These are phyloP conservation scores for Calonectria hongkongensis DNA, from an alignment of 2,329 filamentous ascomycete genomes.

Conservation along the genomic window DNA sequence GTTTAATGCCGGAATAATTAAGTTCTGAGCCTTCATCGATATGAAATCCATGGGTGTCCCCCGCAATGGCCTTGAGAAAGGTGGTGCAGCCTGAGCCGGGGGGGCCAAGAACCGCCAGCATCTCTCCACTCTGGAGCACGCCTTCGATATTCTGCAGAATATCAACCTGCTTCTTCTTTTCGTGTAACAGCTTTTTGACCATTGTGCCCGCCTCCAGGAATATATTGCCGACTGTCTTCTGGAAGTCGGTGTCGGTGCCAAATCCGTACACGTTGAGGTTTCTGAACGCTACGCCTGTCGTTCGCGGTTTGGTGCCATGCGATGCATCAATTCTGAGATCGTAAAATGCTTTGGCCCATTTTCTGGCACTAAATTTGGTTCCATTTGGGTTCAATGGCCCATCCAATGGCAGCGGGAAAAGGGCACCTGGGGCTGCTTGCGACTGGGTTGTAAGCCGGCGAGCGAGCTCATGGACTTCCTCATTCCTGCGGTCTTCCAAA, in stretches of 20 bases:
- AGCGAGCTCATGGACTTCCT: constrained; percentile 55
- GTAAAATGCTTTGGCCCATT: constrained; percentile 65
- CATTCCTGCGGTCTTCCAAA: constrained; percentile 30
- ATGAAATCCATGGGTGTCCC: constrained; percentile 65
- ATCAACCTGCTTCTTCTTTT: constrained; percentile 38
- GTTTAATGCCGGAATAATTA: constrained; percentile 63
- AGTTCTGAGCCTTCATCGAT: constrained; percentile 54
- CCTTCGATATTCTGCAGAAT: constrained; percentile 50
- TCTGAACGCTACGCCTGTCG: constrained; percentile 53
- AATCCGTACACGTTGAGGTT: constrained; percentile 55
- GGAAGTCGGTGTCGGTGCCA: constrained; percentile 54
- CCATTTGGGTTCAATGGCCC: constrained; percentile 63
- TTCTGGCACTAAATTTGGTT: constrained; percentile 62
- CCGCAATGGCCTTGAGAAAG: constrained; percentile 71
- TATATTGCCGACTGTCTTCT: constrained; percentile 55
- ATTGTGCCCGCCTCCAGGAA: constrained; percentile 48
- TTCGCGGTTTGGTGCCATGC: constrained; percentile 54
- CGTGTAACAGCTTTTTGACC: constrained; percentile 41
- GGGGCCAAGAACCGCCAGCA: constrained; percentile 65
- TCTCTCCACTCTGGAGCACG: constrained; percentile 48
- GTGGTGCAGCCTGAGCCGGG: constrained; percentile 72
- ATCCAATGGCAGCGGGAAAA: constrained; percentile 52
- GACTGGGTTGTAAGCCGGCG: constrained; percentile 55
- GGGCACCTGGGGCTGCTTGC: constrained; percentile 49
- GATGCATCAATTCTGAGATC: constrained; percentile 49